phyloP scores from a whole-genome alignment of 306 rosid species.

The Quercus cerris region DNA sequence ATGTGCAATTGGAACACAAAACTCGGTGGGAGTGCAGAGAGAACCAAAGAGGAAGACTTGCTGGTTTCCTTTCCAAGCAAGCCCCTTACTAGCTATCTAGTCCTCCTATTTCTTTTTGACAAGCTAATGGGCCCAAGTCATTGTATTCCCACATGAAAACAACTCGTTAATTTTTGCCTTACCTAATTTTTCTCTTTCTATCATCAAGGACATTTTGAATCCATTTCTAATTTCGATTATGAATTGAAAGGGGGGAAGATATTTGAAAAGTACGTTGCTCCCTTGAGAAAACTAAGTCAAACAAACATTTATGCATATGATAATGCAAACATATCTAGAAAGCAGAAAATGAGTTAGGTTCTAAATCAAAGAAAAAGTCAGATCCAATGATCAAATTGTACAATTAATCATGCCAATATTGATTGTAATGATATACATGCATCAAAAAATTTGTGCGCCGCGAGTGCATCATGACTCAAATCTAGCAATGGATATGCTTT shows the following conservation, averaged over 20 bases:
- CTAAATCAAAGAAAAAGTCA: not conserved
- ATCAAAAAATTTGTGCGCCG: constrained; percentile 33
- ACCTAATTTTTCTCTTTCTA: too few relatives aligned
- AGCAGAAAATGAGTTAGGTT: not conserved
- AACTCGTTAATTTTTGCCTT: too few relatives aligned
- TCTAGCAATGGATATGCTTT: constrained; percentile 6
- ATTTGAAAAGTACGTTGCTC: not conserved
- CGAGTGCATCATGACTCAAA: constrained; percentile 29
- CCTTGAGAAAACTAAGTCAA: not conserved
- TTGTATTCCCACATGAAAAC: too few relatives aligned
- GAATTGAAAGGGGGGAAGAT: not conserved
- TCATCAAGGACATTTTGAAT: too few relatives aligned
- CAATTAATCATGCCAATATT: constrained; percentile 10
- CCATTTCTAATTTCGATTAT: not conserved
- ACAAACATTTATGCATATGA: constrained; percentile 6
- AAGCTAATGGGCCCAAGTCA: too few relatives aligned
- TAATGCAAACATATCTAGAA: not conserved
- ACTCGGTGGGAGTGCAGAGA: too few relatives aligned
- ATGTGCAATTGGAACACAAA: too few relatives aligned
- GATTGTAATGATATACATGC: constrained; percentile 20
- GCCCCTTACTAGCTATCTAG: too few relatives aligned
- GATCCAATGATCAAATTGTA: constrained; percentile 23
- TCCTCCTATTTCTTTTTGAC: too few relatives aligned
- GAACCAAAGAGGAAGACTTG: too few relatives aligned
- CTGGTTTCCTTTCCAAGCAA: too few relatives aligned